Evolutionary conservation across 257 asterid species (phyloP).

Genomic region (Fraxinus excelsior): DNA sequence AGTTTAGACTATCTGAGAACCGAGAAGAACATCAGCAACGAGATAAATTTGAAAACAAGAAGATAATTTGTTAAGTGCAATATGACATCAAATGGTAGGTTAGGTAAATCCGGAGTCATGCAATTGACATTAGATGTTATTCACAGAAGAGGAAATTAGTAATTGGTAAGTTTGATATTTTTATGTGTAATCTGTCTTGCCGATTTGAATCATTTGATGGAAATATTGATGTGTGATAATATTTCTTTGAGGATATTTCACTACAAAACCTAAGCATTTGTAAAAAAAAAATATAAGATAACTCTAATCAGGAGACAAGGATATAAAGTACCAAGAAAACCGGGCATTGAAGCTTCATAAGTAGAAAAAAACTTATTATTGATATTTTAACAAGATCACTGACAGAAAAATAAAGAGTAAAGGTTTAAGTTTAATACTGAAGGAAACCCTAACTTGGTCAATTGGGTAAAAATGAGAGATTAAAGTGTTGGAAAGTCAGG

Average conservation of each 20-base stretch:
- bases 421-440: not conserved
- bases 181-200: not conserved
- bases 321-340: not conserved
- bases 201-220: not conserved
- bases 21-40: constrained; percentile 9
- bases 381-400: not conserved
- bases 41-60: not conserved
- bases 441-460: not conserved
- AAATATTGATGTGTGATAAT: not conserved
- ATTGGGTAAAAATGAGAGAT: not conserved
- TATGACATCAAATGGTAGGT: constrained; percentile 2
- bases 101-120: not conserved
- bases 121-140: not conserved
- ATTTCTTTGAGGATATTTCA: not conserved
- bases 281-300: not conserved
- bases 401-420: not conserved
- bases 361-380: not conserved
- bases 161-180: not conserved
- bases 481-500: not conserved
- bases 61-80: not conserved
- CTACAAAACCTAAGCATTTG: not conserved
- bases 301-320: not conserved
- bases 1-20: not conserved
- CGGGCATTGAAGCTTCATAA: not conserved
- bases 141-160: not conserved